phyloP scores from a whole-genome alignment of 2,329 filamentous ascomycete species.

The Colletotrichum theobromicola region DNA sequence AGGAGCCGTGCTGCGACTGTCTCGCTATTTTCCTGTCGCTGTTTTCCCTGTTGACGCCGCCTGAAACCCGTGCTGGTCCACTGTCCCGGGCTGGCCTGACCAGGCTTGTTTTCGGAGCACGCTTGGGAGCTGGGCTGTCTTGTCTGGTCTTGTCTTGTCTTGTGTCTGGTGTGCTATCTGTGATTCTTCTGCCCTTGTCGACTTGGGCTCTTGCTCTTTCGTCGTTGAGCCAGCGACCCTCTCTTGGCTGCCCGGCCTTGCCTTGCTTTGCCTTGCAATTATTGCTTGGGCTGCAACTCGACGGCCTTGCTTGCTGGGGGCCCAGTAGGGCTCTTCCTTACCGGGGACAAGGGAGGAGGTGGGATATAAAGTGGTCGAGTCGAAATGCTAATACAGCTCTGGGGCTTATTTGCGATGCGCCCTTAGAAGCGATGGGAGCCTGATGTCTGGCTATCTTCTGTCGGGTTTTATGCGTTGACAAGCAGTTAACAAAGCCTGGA shows the following conservation, averaged over 20 bases:
- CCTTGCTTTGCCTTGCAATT: not conserved
- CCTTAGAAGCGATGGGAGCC: not conserved
- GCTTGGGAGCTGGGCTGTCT: not conserved
- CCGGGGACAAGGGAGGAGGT: not conserved
- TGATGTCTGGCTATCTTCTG: not conserved
- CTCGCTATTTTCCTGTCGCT: not conserved
- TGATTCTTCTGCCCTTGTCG: not conserved
- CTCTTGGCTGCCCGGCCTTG: not conserved
- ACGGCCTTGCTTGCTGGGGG: not conserved
- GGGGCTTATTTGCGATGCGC: not conserved
- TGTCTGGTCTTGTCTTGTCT: not conserved
- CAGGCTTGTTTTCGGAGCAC: not conserved
- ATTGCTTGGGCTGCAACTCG: not conserved
- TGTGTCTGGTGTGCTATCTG: not conserved
- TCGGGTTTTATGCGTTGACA: not conserved
- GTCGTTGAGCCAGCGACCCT: not conserved
- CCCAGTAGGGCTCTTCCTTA: not conserved
- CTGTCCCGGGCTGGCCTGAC: slow-evolving; percentile 11
- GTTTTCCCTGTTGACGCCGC: slow-evolving; percentile 15
- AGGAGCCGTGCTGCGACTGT: slow-evolving; percentile 1
- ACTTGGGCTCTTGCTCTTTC: not conserved
- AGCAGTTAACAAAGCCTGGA: not conserved
- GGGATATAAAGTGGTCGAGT: not conserved
- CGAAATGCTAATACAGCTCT: not conserved
- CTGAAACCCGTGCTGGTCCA: slow-evolving; percentile 19